phyloP scores from a whole-genome alignment of 805 yeast genomes.

The Kregervanrija fluxuum region DNA sequence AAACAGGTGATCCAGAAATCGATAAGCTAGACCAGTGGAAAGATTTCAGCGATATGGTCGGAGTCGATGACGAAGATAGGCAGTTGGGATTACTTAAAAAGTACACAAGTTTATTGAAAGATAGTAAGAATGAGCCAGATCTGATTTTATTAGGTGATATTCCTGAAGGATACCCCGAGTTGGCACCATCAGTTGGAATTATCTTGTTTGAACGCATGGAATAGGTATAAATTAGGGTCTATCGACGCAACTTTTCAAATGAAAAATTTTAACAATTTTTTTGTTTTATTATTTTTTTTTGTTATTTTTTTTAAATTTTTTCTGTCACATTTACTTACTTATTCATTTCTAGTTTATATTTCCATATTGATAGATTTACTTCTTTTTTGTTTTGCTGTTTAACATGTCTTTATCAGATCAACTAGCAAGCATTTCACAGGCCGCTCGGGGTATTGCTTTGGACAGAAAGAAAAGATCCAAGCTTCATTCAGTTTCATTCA shows the following conservation, averaged over 20 bases:
- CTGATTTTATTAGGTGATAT: constrained; percentile 13
- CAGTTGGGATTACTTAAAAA: constrained; percentile 9
- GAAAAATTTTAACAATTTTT: neutral
- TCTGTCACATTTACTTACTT: neutral
- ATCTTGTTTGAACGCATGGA: constrained; percentile 13
- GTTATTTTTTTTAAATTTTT: neutral
- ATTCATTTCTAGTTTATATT: neutral
- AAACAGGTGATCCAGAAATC: constrained; percentile 7
- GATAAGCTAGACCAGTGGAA: constrained; percentile 19
- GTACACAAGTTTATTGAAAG: constrained; percentile 10
- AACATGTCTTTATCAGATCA: constrained; percentile 66
- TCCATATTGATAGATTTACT: neutral
- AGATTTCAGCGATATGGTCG: constrained; percentile 8
- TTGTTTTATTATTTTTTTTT: neutral
- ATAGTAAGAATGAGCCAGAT: constrained; percentile 21
- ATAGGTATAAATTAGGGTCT: neutral
- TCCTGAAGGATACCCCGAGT: constrained; percentile 9
- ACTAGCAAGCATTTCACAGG: constrained; percentile 59
- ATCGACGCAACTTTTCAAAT: neutral
- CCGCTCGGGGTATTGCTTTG: constrained; percentile 63
- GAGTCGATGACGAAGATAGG: constrained; percentile 7
- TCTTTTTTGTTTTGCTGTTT: neutral
- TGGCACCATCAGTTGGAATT: constrained; percentile 17
- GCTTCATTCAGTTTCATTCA: constrained; percentile 80
- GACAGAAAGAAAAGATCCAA: constrained; percentile 85